A percentile compares a stretch with the other conserved stretches of the same genome.
Conservation (phyloP, 73 alveolate species). For the Paramecium octaurelia region DNA sequence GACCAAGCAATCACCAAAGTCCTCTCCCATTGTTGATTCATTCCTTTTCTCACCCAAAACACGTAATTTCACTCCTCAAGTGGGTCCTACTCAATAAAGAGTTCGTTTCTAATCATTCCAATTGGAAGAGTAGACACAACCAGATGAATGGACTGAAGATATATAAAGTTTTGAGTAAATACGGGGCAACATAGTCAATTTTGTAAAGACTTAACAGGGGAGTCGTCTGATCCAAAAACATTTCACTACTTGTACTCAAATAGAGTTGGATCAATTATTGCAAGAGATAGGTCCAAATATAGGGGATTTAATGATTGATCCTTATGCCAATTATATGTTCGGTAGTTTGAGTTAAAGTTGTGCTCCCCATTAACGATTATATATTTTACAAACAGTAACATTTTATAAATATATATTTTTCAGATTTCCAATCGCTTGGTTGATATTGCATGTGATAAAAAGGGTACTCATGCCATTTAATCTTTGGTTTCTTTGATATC, state of each 20-base stretch:
- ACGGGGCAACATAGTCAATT: conserved; percentile 9
- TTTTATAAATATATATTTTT: neutral
- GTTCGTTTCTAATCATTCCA: neutral
- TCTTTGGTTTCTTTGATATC: conserved; percentile 26
- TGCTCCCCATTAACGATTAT: conserved; percentile 45
- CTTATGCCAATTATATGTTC: conserved; percentile 45
- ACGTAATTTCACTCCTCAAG: neutral
- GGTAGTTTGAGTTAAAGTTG: conserved; percentile 53
- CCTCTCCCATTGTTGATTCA: neutral
- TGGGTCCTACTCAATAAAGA: neutral
- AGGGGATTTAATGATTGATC: conserved; percentile 26
- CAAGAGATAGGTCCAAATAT: conserved; percentile 32
- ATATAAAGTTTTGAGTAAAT: neutral
- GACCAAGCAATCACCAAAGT: neutral
- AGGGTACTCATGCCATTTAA: conserved; percentile 44
- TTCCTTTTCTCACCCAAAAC: neutral
- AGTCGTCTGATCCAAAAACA: conserved; percentile 9
- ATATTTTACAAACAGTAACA: neutral
- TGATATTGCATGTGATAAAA: conserved; percentile 48
- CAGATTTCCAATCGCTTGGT: conserved; percentile 1
- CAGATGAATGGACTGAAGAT: conserved; percentile 49
- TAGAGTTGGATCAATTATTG: conserved; percentile 5
- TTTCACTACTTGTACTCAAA: conserved; percentile 28
- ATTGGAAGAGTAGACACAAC: neutral
- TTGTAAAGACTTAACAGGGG: conserved; percentile 36